phyloP scores from a whole-genome alignment of 1,139 yeast species.

The Yamadazyma membranifaciens region DNA sequence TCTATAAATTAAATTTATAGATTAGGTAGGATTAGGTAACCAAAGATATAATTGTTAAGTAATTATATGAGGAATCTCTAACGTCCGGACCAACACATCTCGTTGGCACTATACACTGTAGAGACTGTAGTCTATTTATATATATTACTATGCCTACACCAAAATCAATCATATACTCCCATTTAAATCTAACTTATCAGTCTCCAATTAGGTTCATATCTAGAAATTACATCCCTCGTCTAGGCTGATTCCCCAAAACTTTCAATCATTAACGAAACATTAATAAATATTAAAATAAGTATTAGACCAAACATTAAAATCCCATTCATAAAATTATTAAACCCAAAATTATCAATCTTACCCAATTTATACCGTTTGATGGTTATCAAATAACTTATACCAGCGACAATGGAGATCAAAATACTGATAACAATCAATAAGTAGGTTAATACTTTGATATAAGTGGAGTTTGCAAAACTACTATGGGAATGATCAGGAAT shows the following conservation, averaged over 20 bases:
- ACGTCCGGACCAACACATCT: too few relatives aligned
- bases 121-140: too few relatives aligned
- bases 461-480: conserved; percentile 16
- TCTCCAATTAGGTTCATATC: too few relatives aligned
- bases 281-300: conserved; percentile 41
- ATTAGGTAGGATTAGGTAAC: too few relatives aligned
- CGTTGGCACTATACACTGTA: too few relatives aligned
- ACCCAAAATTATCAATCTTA: conserved; percentile 40
- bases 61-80: too few relatives aligned
- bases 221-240: too few relatives aligned
- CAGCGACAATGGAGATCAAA: conserved; percentile 38
- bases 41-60: too few relatives aligned
- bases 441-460: conserved; percentile 35
- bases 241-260: conserved; percentile 19
- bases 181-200: too few relatives aligned
- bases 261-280: conserved; percentile 41
- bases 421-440: conserved; percentile 42
- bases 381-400: conserved; percentile 45
- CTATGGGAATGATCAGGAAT: conserved; percentile 7
- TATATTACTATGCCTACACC: too few relatives aligned
- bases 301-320: conserved; percentile 40
- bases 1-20: too few relatives aligned
- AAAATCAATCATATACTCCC: too few relatives aligned
- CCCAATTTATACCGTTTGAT: conserved; percentile 45
- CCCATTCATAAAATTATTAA: conserved; percentile 38